phyloP scores from a whole-genome alignment of 2,329 filamentous ascomycete genomes.

The Acephala macrosclerotiorum region DNA sequence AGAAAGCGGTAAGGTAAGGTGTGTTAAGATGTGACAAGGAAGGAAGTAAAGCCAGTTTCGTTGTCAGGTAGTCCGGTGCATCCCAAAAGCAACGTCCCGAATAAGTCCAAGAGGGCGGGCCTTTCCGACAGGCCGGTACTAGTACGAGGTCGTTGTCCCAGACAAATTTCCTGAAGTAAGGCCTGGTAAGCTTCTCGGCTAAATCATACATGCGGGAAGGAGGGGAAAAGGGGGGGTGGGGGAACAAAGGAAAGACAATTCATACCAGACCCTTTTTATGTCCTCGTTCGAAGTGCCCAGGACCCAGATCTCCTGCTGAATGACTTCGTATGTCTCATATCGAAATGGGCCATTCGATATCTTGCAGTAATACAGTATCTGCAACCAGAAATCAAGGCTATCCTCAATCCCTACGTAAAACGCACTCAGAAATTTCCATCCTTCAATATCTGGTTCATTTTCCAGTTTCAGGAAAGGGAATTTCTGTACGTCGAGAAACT shows the following conservation, averaged over 20 bases:
- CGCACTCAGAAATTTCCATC: slow-evolving; percentile 27
- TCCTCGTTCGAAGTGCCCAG: neutral
- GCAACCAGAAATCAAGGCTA: slow-evolving; percentile 27
- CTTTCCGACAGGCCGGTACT: slow-evolving; percentile 8
- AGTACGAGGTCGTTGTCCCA: slow-evolving; percentile 15
- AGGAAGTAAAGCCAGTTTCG: slow-evolving; percentile 1
- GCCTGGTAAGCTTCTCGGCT: neutral
- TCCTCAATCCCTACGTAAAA: slow-evolving; percentile 26
- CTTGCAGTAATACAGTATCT: slow-evolving; percentile 22
- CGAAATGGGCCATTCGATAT: slow-evolving; percentile 11
- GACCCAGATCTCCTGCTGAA: slow-evolving; percentile 21
- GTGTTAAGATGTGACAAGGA: neutral
- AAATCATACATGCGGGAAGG: neutral
- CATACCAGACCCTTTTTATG: neutral
- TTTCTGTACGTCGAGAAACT: slow-evolving; percentile 19
- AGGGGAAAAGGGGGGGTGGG: too few species aligned
- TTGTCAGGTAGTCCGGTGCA: slow-evolving; percentile 21
- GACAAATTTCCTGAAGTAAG: neutral
- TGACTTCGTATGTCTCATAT: slow-evolving; percentile 27
- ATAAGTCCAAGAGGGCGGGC: slow-evolving; percentile 18
- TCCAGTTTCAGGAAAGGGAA: slow-evolving; percentile 26
- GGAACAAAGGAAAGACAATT: neutral
- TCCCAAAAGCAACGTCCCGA: slow-evolving; percentile 20
- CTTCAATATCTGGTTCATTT: slow-evolving; percentile 17
- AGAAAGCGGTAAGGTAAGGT: slow-evolving; percentile 6